A percentile compares a stretch with the other conserved stretches of the same genome.
phyloP scores from a whole-genome alignment of 257 asterid genomes.

The Solanum etuberosum region DNA sequence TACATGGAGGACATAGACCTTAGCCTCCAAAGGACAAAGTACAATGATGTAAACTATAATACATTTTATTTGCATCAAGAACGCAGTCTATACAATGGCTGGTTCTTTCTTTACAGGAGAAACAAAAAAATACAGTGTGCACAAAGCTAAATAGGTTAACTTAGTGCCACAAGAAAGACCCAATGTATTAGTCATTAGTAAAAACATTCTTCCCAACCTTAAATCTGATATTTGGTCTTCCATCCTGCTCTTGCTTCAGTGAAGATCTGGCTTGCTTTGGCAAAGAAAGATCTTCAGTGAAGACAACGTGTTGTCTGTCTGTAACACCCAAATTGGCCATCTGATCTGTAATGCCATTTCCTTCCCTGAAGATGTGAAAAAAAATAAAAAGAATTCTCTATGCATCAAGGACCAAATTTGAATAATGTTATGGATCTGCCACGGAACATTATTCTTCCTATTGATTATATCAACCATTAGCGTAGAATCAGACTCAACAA shows the following conservation, averaged over 20 bases:
- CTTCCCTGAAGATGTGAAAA: not conserved
- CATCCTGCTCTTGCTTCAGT: not conserved
- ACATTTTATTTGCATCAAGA: not conserved
- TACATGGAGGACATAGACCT: not conserved
- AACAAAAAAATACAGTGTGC: not conserved
- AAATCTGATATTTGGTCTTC: not conserved
- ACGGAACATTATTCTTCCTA: not conserved
- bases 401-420: not conserved
- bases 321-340: not conserved
- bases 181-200: not conserved
- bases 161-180: not conserved
- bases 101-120: not conserved
- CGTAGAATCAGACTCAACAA: not conserved
- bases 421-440: not conserved
- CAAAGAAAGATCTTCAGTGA: not conserved
- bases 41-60: not conserved
- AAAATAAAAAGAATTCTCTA: not conserved
- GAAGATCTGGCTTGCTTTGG: not conserved
- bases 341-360: not conserved
- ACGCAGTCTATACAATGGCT: not conserved
- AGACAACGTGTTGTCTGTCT: not conserved
- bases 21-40: not conserved
- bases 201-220: not conserved
- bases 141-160: not conserved
- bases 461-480: not conserved